Percentiles rank a stretch among this genome's conserved stretches.
Conservation (phyloP, 345 rosid species). For the Gossypium herbaceum region DNA sequence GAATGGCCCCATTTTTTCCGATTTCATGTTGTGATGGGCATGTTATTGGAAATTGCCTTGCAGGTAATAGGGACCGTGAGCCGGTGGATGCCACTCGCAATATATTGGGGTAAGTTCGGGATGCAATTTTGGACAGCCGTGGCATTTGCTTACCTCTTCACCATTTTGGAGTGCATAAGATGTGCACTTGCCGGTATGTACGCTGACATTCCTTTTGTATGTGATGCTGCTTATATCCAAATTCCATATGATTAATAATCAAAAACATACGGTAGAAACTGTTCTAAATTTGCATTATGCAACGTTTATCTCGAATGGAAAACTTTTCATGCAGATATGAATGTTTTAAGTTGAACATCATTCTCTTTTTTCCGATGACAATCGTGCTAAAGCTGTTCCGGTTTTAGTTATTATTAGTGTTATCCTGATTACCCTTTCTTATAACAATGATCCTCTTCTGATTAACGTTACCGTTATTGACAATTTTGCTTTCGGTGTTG, state of each 20-base stretch:
- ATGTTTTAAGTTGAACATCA: background rate
- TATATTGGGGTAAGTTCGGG: conserved; percentile 78
- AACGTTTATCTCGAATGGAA: background rate
- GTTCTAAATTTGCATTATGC: background rate
- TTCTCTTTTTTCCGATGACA: too few relatives aligned
- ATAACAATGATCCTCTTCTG: background rate
- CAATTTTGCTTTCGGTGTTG: background rate
- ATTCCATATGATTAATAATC: conserved; percentile 62
- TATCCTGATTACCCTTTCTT: background rate
- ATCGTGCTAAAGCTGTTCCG: background rate
- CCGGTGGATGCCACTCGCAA: conserved; percentile 67
- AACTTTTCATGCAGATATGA: background rate
- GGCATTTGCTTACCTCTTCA: conserved; percentile 68
- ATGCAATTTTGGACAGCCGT: conserved; percentile 86
- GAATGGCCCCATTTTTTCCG: conserved; percentile 94
- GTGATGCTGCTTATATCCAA: conserved; percentile 89
- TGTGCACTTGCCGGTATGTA: conserved; percentile 92
- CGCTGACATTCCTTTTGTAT: conserved; percentile 70
- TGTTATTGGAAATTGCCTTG: conserved; percentile 76
- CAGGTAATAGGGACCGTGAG: conserved; percentile 80
- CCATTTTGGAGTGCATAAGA: conserved; percentile 69
- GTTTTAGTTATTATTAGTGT: conserved; percentile 1
- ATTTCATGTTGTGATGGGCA: conserved; percentile 83
- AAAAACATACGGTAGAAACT: background rate
- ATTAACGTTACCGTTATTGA: background rate